Evolutionary conservation across 2,329 filamentous ascomycete species (phyloP).

Genomic region (Calonectria pteridis): DNA sequence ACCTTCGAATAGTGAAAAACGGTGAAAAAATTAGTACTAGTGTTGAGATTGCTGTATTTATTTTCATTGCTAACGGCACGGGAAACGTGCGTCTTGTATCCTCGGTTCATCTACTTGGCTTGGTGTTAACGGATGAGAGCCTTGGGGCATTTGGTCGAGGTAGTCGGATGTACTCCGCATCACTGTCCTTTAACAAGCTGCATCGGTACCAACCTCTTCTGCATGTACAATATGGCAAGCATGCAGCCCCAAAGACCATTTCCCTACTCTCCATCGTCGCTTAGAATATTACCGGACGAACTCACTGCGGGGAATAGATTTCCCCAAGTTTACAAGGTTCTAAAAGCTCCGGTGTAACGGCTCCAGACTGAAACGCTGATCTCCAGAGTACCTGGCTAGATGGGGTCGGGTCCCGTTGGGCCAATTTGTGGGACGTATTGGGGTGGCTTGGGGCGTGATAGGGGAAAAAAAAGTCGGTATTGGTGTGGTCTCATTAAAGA

Average conservation of each 20-base stretch:
- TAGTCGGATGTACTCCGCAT: background rate
- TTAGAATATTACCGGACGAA: background rate
- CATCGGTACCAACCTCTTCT: too few relatives aligned
- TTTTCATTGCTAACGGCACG: background rate
- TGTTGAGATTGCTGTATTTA: background rate
- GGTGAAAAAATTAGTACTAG: background rate
- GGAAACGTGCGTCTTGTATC: background rate
- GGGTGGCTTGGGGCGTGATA: background rate
- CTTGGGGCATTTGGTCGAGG: background rate
- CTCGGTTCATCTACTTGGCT: background rate
- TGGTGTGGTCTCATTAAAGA: background rate
- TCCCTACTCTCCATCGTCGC: background rate
- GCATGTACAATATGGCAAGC: background rate
- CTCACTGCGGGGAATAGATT: background rate
- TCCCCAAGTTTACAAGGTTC: background rate
- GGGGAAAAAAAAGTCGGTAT: slow-evolving; percentile 1
- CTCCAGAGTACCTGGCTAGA: background rate
- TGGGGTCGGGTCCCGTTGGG: background rate
- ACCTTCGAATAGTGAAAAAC: background rate
- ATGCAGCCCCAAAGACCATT: background rate
- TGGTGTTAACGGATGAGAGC: background rate
- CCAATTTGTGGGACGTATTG: background rate
- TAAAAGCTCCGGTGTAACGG: background rate
- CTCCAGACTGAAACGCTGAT: background rate
- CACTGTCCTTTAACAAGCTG: background rate